Evolutionary conservation across 768 basidiomycete species (phyloP).

Genomic region (Tephrocybe sp.): DNA sequence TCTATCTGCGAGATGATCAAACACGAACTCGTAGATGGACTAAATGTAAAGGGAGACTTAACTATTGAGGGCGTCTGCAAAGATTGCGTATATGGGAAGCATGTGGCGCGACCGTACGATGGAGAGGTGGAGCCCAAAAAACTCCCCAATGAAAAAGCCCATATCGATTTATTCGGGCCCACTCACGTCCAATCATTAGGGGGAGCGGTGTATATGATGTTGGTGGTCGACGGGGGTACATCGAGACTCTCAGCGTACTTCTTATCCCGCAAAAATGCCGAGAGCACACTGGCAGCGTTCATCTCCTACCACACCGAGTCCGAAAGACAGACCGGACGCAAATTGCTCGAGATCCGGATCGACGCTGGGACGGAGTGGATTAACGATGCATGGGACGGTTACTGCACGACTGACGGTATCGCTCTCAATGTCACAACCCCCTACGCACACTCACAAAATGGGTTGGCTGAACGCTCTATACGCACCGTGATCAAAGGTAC

Average conservation of each 20-base stretch:
- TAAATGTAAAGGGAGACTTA: background rate
- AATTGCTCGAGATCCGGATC: background rate
- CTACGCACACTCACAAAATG: no score
- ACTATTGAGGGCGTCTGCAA: slow-evolving; percentile 20
- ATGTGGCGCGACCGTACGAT: slow-evolving; percentile 20
- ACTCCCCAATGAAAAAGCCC: background rate
- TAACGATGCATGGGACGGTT: background rate
- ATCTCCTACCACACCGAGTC: background rate
- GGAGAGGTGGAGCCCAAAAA: background rate
- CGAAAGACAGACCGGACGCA: background rate
- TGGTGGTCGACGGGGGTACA: no score
- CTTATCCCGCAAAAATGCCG: no score
- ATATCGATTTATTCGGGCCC: no score
- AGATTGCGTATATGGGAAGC: slow-evolving; percentile 27
- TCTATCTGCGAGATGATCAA: slow-evolving; percentile 7
- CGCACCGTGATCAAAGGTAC: background rate
- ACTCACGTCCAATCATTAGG: no score
- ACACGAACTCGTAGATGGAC: slow-evolving; percentile 15
- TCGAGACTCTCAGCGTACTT: no score
- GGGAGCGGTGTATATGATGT: no score
- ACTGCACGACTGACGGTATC: background rate
- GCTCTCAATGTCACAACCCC: no score
- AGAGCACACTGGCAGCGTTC: no score
- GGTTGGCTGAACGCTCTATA: no score
- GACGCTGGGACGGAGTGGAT: background rate